These are phyloP conservation scores for Rhododendron kiyosumense DNA, from an alignment of 148 eudicot species.

Conservation along the genomic window DNA sequence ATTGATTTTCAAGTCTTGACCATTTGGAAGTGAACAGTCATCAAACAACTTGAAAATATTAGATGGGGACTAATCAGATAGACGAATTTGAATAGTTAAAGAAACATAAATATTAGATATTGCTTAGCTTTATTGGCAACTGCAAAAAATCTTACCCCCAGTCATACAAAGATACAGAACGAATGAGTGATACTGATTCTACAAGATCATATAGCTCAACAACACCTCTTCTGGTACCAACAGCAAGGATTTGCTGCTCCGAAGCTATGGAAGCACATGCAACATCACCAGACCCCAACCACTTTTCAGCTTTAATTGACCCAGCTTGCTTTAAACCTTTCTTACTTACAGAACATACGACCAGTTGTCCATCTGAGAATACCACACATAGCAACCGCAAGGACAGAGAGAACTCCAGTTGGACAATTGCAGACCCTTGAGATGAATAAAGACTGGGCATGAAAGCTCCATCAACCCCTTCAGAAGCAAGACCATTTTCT, in stretches of 20 bases:
- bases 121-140: neutral
- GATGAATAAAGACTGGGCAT: constrained; percentile 28
- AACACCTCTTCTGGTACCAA: constrained; percentile 79
- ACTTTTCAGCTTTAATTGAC: constrained; percentile 63
- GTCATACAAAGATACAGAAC: constrained; percentile 39
- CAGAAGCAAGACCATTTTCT: constrained; percentile 55
- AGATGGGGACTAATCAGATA: neutral
- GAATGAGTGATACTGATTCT: constrained; percentile 62
- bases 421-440: constrained; percentile 42
- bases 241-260: constrained; percentile 63
- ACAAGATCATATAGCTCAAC: constrained; percentile 81
- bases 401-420: constrained; percentile 58
- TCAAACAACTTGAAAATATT: neutral
- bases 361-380: constrained; percentile 68
- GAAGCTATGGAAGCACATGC: constrained; percentile 71
- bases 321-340: constrained; percentile 77
- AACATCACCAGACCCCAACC: constrained; percentile 69
- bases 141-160: neutral
- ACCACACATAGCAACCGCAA: constrained; percentile 60
- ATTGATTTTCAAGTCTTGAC: neutral
- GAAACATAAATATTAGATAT: neutral
- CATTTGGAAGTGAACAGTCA: neutral
- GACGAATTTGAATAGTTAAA: neutral
- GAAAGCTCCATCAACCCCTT: constrained; percentile 32
- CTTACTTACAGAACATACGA: constrained; percentile 76